Conservation (phyloP, 768 basidiomycete genomes). For the Coprinopsis strossmayeri region DNA sequence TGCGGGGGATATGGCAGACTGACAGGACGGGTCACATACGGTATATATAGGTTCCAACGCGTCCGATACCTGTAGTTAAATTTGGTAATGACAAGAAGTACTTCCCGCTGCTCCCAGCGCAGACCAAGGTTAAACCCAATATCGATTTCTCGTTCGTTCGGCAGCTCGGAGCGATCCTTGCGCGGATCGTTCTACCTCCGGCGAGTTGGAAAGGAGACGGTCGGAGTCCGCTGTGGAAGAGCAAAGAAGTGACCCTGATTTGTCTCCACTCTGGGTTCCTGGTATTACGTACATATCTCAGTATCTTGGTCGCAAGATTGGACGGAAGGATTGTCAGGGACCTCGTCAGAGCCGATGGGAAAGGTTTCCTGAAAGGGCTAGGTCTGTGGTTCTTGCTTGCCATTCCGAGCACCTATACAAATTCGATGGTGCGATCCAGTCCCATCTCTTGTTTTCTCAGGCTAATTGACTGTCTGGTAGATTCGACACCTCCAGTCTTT, state of each 20-base stretch:
- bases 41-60: constrained; percentile 31
- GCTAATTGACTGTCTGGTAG: constrained; percentile 30
- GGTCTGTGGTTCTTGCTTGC: constrained; percentile 87
- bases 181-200: constrained; percentile 65
- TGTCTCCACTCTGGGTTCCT: constrained; percentile 80
- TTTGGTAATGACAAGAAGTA: constrained; percentile 46
- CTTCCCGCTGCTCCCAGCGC: constrained; percentile 53
- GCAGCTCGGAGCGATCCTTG: constrained; percentile 68
- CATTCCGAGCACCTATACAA: constrained; percentile 91
- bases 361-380: constrained; percentile 76
- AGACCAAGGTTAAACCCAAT: constrained; percentile 46
- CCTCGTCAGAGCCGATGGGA: constrained; percentile 80
- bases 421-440: constrained; percentile 66
- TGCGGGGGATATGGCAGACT: not conserved
- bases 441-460: not conserved
- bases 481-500: constrained; percentile 86
- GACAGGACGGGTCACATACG: not conserved
- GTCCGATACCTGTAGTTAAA: constrained; percentile 41
- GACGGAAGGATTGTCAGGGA: constrained; percentile 89
- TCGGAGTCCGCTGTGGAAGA: constrained; percentile 22
- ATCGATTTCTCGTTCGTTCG: constrained; percentile 63
- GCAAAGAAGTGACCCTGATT: constrained; percentile 70
- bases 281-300: constrained; percentile 78
- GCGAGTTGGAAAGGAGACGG: constrained; percentile 17
- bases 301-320: constrained; percentile 79